Conservation (phyloP, 2,329 filamentous ascomycete species). For the Fulvia fulva region DNA sequence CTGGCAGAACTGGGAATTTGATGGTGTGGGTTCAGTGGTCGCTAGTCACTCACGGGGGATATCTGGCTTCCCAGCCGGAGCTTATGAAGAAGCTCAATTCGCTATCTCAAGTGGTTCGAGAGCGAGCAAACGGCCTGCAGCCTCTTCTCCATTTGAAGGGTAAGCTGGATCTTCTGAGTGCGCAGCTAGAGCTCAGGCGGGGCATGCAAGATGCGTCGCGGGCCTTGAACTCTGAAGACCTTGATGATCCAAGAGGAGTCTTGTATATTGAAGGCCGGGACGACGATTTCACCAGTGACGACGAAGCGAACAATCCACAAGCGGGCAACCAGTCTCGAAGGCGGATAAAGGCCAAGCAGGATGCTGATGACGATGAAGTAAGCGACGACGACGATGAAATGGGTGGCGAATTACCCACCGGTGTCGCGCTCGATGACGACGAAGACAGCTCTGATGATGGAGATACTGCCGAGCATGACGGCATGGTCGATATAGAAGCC, state of each 20-base stretch:
- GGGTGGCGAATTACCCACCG: neutral
- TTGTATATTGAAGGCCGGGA: slow-evolving; percentile 86
- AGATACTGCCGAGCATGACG: neutral
- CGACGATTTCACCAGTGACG: slow-evolving; percentile 52
- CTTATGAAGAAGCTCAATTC: slow-evolving; percentile 72
- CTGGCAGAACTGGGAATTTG: slow-evolving; percentile 82
- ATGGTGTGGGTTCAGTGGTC: slow-evolving; percentile 98
- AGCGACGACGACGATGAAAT: neutral
- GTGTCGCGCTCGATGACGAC: neutral
- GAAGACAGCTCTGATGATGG: neutral
- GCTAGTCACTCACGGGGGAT: slow-evolving; percentile 85
- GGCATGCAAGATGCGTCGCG: slow-evolving; percentile 54
- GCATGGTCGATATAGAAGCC: neutral
- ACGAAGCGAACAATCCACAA: slow-evolving; percentile 40
- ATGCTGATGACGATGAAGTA: neutral
- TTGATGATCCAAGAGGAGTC: slow-evolving; percentile 66
- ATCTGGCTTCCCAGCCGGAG: slow-evolving; percentile 80
- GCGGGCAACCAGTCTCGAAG: neutral
- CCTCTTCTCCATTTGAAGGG: slow-evolving; percentile 86
- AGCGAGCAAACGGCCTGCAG: slow-evolving; percentile 76
- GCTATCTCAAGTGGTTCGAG: slow-evolving; percentile 81
- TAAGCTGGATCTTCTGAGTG: slow-evolving; percentile 89
- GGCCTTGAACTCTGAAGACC: slow-evolving; percentile 51
- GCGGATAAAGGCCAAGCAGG: neutral
- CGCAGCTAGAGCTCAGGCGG: slow-evolving; percentile 77